Evolutionary conservation across 2,329 filamentous ascomycete species (phyloP).

Genomic region (Alternaria ethzedia): DNA sequence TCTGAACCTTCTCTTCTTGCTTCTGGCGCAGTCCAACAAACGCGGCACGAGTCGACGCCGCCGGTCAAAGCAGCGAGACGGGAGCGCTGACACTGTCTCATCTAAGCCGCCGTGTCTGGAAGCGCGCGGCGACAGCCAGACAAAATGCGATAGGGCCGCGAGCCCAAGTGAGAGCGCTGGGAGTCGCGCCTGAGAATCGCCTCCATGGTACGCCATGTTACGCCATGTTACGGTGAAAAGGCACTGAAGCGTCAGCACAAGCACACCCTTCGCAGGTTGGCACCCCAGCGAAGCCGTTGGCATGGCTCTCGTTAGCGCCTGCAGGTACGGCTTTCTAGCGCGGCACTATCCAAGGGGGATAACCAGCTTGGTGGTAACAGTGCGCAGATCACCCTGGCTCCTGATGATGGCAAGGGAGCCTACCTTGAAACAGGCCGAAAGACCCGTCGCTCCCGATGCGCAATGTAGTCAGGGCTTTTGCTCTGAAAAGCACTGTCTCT

Average conservation of each 20-base stretch:
- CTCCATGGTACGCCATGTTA: neutral
- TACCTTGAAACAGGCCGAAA: slow-evolving; percentile 48
- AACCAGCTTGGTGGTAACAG: slow-evolving; percentile 34
- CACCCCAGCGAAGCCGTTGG: slow-evolving; percentile 30
- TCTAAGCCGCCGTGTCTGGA: slow-evolving; percentile 26
- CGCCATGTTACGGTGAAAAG: neutral
- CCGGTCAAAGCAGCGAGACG: slow-evolving; percentile 9
- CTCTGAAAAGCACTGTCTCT: slow-evolving; percentile 44
- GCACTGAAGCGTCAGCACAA: neutral
- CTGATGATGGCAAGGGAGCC: slow-evolving; percentile 35
- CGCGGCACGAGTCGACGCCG: slow-evolving; percentile 26
- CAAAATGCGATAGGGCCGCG: neutral
- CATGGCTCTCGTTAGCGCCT: slow-evolving; percentile 20
- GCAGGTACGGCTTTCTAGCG: slow-evolving; percentile 31
- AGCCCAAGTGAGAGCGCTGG: neutral
- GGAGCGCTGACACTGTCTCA: slow-evolving; percentile 39
- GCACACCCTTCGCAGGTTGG: neutral
- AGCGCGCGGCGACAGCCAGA: neutral
- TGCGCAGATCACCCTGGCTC: slow-evolving; percentile 39
- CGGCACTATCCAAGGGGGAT: slow-evolving; percentile 20
- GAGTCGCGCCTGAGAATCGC: neutral
- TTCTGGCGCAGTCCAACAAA: slow-evolving; percentile 37
- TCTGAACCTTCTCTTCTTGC: slow-evolving; percentile 29
- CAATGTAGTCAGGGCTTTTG: slow-evolving; percentile 47
- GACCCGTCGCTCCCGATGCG: slow-evolving; percentile 48